Evolutionary conservation across 1,139 yeast genomes (phyloP).

Genomic region (Saccharomyces hybrid): DNA sequence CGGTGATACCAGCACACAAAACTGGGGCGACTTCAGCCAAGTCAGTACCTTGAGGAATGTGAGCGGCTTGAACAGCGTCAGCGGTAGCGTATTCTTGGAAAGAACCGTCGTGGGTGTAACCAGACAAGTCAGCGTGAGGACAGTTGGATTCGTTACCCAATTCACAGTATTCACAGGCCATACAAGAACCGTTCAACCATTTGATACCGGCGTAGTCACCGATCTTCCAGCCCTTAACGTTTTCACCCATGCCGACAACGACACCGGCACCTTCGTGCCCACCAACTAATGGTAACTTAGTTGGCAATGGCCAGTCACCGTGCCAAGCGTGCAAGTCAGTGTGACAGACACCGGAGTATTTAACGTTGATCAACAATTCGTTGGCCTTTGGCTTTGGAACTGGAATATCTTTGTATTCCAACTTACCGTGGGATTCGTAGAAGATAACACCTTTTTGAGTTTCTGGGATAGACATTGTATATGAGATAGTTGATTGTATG

Average conservation of each 20-base stretch:
- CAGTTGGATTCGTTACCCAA: constrained; percentile 50
- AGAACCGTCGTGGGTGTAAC: constrained; percentile 62
- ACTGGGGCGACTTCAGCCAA: constrained; percentile 54
- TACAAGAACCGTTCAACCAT: constrained; percentile 60
- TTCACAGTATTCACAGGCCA: constrained; percentile 54
- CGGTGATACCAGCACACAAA: constrained; percentile 63
- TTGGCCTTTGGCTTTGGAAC: constrained; percentile 53
- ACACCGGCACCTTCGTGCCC: constrained; percentile 69
- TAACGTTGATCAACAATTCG: constrained; percentile 50
- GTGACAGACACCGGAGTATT: constrained; percentile 61
- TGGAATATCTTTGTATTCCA: constrained; percentile 47
- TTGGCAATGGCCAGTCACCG: constrained; percentile 56
- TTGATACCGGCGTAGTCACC: constrained; percentile 61
- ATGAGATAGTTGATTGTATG: neutral
- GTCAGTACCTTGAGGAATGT: constrained; percentile 49
- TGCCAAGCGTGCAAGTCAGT: constrained; percentile 63
- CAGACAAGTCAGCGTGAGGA: constrained; percentile 52
- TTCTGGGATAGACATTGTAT: constrained; percentile 28
- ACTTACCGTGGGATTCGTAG: constrained; percentile 40
- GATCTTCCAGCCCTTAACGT: constrained; percentile 50
- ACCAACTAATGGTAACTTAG: constrained; percentile 55
- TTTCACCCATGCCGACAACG: constrained; percentile 51
- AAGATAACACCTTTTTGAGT: constrained; percentile 44
- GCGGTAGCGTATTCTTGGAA: constrained; percentile 65
- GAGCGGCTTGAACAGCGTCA: constrained; percentile 58